Evolutionary conservation across 2,329 filamentous ascomycete species (phyloP).

Genomic region (Trichophyton verrucosum): DNA sequence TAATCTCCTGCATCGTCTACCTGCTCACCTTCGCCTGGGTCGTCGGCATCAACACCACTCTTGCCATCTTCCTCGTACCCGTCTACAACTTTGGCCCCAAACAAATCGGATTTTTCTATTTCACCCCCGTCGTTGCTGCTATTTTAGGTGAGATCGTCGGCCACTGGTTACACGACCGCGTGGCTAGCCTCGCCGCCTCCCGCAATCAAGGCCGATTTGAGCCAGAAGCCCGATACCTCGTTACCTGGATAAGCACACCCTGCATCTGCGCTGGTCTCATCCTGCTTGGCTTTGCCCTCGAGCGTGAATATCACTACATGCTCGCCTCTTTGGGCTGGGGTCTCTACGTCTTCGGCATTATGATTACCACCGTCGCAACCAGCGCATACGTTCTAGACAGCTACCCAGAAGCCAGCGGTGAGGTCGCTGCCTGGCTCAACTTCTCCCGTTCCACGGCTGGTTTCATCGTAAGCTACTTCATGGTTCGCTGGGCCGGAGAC

Average conservation of each 20-base stretch:
- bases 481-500: constrained; percentile 39
- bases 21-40: constrained; percentile 32
- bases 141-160: constrained; percentile 43
- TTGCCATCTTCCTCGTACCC: constrained; percentile 40
- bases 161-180: constrained; percentile 45
- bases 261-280: constrained; percentile 41
- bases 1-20: constrained; percentile 28
- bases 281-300: constrained; percentile 42
- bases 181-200: constrained; percentile 36
- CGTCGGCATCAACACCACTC: constrained; percentile 44
- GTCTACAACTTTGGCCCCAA: constrained; percentile 41
- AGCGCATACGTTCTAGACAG: constrained; percentile 43
- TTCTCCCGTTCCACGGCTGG: constrained; percentile 39
- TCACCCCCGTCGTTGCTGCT: constrained; percentile 44
- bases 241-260: constrained; percentile 37
- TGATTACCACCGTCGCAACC: constrained; percentile 42
- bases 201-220: constrained; percentile 42
- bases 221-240: constrained; percentile 43
- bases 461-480: constrained; percentile 42
- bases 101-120: constrained; percentile 46
- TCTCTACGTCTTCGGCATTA: constrained; percentile 44
- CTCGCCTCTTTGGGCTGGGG: constrained; percentile 40
- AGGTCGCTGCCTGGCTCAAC: constrained; percentile 43
- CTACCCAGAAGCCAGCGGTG: constrained; percentile 45
- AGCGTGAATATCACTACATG: constrained; percentile 43